phyloP scores from a whole-genome alignment of 108 stramenopile genomes.

The Fistulifera pelliculosa region DNA sequence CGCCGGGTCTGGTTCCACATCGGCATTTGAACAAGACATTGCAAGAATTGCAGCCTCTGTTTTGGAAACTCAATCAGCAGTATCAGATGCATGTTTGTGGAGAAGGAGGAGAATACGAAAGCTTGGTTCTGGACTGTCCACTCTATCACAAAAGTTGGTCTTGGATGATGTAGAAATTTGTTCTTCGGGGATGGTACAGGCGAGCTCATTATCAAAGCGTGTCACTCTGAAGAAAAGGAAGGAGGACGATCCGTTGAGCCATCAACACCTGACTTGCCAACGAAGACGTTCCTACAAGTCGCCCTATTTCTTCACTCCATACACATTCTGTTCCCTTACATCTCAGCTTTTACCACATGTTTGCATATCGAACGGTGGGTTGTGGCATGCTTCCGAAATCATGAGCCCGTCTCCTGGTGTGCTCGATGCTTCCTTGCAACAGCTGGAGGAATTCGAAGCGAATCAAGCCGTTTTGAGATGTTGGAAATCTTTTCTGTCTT shows the following conservation, averaged over 20 bases:
- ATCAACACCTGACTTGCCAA: neutral
- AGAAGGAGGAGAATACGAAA: slow-evolving; percentile 99
- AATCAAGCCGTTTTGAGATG: slow-evolving; percentile 51
- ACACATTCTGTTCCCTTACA: neutral
- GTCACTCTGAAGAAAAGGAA: slow-evolving; percentile 68
- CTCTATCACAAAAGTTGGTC: slow-evolving; percentile 71
- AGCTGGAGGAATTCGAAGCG: slow-evolving; percentile 27
- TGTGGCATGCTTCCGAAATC: slow-evolving; percentile 62
- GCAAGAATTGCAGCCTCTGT: slow-evolving; percentile 19
- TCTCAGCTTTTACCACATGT: slow-evolving; percentile 31
- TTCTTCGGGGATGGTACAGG: slow-evolving; percentile 74
- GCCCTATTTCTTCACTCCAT: neutral
- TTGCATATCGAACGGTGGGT: slow-evolving; percentile 40
- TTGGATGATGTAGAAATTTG: slow-evolving; percentile 73
- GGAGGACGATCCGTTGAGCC: slow-evolving; percentile 3
- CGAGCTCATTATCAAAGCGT: slow-evolving; percentile 56
- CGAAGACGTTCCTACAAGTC: neutral
- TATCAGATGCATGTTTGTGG: slow-evolving; percentile 94
- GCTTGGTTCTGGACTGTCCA: slow-evolving; percentile 87
- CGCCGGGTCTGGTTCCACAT: slow-evolving; percentile 57
- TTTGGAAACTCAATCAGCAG: slow-evolving; percentile 51
- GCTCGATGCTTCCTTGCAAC: slow-evolving; percentile 2
- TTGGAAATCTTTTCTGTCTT: slow-evolving; percentile 37
- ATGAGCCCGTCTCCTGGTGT: slow-evolving; percentile 44
- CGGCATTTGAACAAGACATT: slow-evolving; percentile 68